Conservation (phyloP, 2,329 filamentous ascomycete genomes). For the Ophiostoma pallidulum region DNA sequence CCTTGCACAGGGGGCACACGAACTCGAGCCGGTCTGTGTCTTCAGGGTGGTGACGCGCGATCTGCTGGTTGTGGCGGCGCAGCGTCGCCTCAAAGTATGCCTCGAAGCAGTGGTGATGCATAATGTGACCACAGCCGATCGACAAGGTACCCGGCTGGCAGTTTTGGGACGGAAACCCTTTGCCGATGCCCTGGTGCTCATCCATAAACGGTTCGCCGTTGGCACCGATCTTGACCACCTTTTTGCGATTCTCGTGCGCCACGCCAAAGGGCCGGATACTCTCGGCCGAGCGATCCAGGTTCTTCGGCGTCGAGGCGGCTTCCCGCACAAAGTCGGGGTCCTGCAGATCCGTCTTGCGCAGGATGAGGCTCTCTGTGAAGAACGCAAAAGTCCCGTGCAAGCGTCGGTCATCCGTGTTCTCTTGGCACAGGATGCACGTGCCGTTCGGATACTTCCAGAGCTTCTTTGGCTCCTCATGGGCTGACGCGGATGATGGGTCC, state of each 20-base stretch:
- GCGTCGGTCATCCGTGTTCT: constrained; percentile 81
- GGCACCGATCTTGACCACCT: constrained; percentile 65
- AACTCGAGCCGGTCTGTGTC: constrained; percentile 73
- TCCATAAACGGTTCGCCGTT: constrained; percentile 60
- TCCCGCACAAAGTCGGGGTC: constrained; percentile 80
- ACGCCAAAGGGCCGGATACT: constrained; percentile 81
- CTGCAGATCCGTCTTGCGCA: constrained; percentile 76
- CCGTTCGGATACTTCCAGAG: constrained; percentile 86
- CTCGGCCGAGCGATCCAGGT: constrained; percentile 78
- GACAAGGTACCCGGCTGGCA: constrained; percentile 69
- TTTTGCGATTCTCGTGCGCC: constrained; percentile 72
- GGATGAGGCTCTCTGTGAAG: constrained; percentile 73
- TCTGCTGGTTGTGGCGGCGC: constrained; percentile 80
- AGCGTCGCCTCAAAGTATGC: constrained; percentile 78
- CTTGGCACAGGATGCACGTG: constrained; percentile 92
- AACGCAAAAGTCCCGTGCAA: constrained; percentile 92
- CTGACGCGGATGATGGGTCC: constrained; percentile 21
- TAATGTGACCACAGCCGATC: constrained; percentile 91
- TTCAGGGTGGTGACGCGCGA: constrained; percentile 89
- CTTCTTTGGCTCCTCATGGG: constrained; percentile 56
- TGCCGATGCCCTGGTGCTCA: constrained; percentile 76
- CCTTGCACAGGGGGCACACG: constrained; percentile 93
- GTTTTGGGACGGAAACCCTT: constrained; percentile 68
- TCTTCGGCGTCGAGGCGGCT: constrained; percentile 65
- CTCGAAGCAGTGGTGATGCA: constrained; percentile 96